Evolutionary conservation across 306 rosid genomes (phyloP).

Genomic region (Citrullus mucosospermus): DNA sequence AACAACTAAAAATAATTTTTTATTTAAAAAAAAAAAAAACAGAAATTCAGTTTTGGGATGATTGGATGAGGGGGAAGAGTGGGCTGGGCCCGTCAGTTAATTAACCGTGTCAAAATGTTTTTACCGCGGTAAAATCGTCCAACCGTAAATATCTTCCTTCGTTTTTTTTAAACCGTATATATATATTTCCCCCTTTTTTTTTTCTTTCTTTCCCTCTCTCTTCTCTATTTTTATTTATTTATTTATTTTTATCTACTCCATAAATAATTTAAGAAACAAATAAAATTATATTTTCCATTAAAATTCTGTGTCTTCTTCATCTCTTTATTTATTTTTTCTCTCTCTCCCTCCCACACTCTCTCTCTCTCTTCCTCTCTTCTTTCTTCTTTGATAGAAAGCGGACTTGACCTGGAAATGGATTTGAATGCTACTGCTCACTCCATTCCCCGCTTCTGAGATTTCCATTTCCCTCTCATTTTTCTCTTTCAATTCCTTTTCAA

Average conservation of each 20-base stretch:
- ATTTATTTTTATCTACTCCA: neutral
- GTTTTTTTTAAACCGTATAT: neutral
- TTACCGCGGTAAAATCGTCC: neutral
- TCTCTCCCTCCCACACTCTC: too few species aligned
- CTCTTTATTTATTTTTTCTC: neutral
- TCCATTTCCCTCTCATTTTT: neutral
- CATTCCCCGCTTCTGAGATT: slow-evolving; percentile 5
- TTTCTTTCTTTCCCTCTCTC: neutral
- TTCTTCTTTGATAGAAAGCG: neutral
- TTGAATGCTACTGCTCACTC: slow-evolving; percentile 8
- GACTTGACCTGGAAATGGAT: slow-evolving; percentile 17
- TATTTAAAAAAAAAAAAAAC: too few species aligned
- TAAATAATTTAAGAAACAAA: neutral
- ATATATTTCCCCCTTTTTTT: neutral
- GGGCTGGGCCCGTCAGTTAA: neutral
- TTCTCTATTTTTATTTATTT: neutral
- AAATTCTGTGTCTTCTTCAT: slow-evolving; percentile 1
- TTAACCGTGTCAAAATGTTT: neutral
- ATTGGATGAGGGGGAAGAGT: neutral
- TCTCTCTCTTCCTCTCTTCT: neutral
- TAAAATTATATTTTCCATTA: neutral
- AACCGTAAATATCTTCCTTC: neutral
- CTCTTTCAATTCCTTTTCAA: neutral
- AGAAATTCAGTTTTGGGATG: neutral
- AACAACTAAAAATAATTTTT: too few species aligned